Base-by-base conservation (phyloP, 345 rosid genomes). In the Sisymbrium altissimum region DNA sequence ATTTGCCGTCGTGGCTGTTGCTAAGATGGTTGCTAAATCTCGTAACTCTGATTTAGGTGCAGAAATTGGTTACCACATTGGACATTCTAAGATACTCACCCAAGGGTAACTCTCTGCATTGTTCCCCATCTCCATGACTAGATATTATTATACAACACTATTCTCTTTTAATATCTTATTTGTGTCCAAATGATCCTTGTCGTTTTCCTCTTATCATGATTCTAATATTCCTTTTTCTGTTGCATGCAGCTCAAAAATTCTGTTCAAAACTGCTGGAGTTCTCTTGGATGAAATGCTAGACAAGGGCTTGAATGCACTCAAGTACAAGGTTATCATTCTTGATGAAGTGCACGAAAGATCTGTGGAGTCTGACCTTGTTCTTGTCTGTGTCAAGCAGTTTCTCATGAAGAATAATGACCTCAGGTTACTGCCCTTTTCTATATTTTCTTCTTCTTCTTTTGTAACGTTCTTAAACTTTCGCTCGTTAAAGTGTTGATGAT, bases 291-390 rank as follows among this genome's bases (percentile, higher is more conserved):
- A 91, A 83, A 85, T 93, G 91, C 86, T 82, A 68, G 98, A 88
- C 69, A 93, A 86, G 59, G 98, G 98, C 19, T 30, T 80, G 73
- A 82, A 81, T 56, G 96, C 98, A 8, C 98, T 93, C 6, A 83
- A 85, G 48, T 93, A 91, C 84, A 91, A 89, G 83, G 97, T 84
- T 65, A 86, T 93, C 75, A 85, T 93, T 83, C 97, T 93, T 70
- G 98, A 93, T 81, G 98, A 93, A 84, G 98, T 93, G 70, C 98
- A 93, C 74, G 98, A 93, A 88, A 88, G 98, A 86, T 93, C 97
- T 7, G 84, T 91, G 29, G 98, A 93, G 84, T 93, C 98, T 5
- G 97, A 93, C 82, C 89, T 93, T 77, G 88, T 86, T 80, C 94
- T 93, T 76, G 90, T 91, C 70, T 91, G 96, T 61, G 75, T 93